These are phyloP conservation scores for Botrytis galanthina DNA, from an alignment of 2,329 filamentous ascomycete species.

Conservation along the genomic window DNA sequence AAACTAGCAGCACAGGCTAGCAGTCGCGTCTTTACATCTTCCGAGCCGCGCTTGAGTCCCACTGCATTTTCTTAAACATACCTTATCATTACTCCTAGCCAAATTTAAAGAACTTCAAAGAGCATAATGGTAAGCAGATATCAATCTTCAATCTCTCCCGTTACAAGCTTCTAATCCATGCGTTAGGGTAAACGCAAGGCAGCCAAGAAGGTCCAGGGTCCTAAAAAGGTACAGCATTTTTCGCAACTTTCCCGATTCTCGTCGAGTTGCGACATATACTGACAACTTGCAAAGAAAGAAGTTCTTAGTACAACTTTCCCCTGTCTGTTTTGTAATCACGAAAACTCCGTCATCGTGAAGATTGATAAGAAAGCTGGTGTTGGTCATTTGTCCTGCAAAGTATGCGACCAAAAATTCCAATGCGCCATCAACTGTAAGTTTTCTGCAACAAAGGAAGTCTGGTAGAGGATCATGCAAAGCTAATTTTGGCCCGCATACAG, in stretches of 20 bases:
- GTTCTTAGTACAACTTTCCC: conserved; percentile 81
- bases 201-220: conserved; percentile 74
- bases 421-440: conserved; percentile 82
- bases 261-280: conserved; percentile 6
- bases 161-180: neutral
- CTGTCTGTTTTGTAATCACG: conserved; percentile 98
- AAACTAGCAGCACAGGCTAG: conserved; percentile 5
- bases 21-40: conserved; percentile 6
- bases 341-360: conserved; percentile 86
- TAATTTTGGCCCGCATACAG: conserved; percentile 45
- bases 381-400: conserved; percentile 82
- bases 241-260: neutral
- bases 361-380: conserved; percentile 90
- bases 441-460: conserved; percentile 6
- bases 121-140: conserved; percentile 1
- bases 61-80: conserved; percentile 15
- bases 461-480: conserved; percentile 9
- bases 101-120: neutral
- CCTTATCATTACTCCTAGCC: conserved; percentile 14
- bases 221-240: conserved; percentile 65
- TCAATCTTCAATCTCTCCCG: neutral
- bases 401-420: conserved; percentile 92
- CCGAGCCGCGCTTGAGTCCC: conserved; percentile 9
- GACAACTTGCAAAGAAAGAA: conserved; percentile 52
- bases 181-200: conserved; percentile 90